Evolutionary conservation across 2,329 filamentous ascomycete genomes (phyloP), one percentile per base, ranked within the genome.

Genomic region (Tolypocladium pustulatum): DNA sequence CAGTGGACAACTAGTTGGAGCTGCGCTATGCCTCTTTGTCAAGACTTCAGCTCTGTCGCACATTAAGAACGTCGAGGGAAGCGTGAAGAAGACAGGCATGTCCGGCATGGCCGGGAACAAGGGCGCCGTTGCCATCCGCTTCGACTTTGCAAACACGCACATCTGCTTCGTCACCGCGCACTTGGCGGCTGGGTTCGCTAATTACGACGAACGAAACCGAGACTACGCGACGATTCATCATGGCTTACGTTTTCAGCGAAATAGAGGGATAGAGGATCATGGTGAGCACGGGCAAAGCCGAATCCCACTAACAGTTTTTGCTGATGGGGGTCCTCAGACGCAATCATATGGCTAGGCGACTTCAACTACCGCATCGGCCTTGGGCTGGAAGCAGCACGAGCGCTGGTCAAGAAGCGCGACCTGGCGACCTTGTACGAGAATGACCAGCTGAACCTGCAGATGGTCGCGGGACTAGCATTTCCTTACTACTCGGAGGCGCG

Each of bases 71-170:
- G 94, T 99, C 20, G 94, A 99, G 72, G 94, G 94, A 7, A 91
- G 87, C 65, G 86, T 97, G 60, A 99, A 97, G 76, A 99, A 97
- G 80, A 82, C 81, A 71, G 94, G 94, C 4, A 86, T 99, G 80
- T 97, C 92, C 30, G 94, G 94, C 7, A 96, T 99, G 81, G 93
- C 92, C 34, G 94, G 94, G 27, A 99, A 99, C 76, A 99, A 99
- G 75, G 94, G 94, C 22, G 94, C 94, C 0, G 95, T 97, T 55
- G 94, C 92, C 2, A 97, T 99, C 66, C 88, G 94, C 5, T 89
- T 99, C 73, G 93, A 97, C 62, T 97, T 91, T 68, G 92, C 90
- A 34, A 95, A 89, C 68, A 97, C 93, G 2, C 89, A 89, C 2
- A 83, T 99, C 34, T 97, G 94, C 72, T 93, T 99, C 62, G 90